These are phyloP conservation scores for Coemansia sp. DNA, from an alignment of 192 early-diverging fungal species.

Conservation along the genomic window DNA sequence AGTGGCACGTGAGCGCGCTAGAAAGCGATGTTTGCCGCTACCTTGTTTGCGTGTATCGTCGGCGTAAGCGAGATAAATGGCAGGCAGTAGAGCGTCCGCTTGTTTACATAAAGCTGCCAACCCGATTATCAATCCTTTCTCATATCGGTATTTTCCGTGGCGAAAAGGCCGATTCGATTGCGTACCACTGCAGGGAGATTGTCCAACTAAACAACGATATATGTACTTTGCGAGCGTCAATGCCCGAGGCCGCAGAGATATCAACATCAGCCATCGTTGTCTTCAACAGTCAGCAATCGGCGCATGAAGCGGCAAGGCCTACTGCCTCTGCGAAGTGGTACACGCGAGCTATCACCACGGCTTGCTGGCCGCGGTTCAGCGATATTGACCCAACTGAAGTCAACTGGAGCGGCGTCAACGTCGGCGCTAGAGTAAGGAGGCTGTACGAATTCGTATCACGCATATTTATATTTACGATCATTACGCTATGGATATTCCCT, in stretches of 20 bases:
- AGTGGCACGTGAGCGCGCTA: neutral
- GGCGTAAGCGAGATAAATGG: neutral
- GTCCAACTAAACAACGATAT: constrained; percentile 9
- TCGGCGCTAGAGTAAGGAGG: neutral
- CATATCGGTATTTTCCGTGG: neutral
- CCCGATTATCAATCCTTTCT: neutral
- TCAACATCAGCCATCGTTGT: constrained; percentile 8
- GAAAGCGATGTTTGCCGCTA: constrained; percentile 10
- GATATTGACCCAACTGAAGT: constrained; percentile 10
- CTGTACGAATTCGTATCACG: neutral
- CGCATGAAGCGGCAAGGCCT: constrained; percentile 6
- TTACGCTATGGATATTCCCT: constrained; percentile 5
- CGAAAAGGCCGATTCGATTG: neutral
- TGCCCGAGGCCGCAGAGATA: neutral
- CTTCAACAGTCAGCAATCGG: constrained; percentile 12
- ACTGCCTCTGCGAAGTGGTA: neutral
- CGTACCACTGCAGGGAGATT: constrained; percentile 11
- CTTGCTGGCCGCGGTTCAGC: constrained; percentile 10
- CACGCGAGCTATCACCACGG: neutral
- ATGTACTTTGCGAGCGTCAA: constrained; percentile 1
- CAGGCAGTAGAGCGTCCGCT: neutral
- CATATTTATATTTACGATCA: neutral
- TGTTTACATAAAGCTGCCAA: neutral
- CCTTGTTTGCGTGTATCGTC: neutral
- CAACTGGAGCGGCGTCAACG: constrained; percentile 11